Evolutionary conservation across 176 grass and related monocot genomes (phyloP), one percentile per base, ranked within the genome.

Genomic region (Carex littledalei): DNA sequence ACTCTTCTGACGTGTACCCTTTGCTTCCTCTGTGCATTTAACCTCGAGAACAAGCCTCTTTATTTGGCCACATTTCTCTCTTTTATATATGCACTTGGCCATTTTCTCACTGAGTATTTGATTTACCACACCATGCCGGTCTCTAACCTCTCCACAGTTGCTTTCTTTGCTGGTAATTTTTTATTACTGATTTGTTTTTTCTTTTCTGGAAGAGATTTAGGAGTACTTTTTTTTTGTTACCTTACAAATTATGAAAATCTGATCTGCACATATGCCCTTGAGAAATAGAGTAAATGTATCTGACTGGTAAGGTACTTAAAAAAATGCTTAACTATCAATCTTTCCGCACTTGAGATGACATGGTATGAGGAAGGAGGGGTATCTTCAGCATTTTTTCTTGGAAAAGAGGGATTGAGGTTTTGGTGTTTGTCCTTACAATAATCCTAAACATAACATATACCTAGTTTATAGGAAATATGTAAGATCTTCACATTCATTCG

Each of bases 1-100:
- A 98, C 92, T 3, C 92, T 98, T 29, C 83, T 94, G 50, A 94
- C 95, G 5, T 98, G 92, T 62, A 94, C 92, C 7, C 75, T 98
- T 52, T 94, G 92, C 45, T 98, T 98, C 85, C 86, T 98, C 12
- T 98, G 95, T 6, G 95, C 95, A 5, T 82, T 94, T 63, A 98
- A 98, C 83, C 85, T 98, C 4, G 89, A 92, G 73, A 94, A 90
- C 50, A 94, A 39, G 84, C 91, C 95, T 83, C 63, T 98, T 1
- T 98, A 98, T 68, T 8, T 83, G 61, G 89, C 88, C 20, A 98
- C 95, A 41, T 93, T 98, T 55, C 54, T 98, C 10, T 98, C 91
- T 11, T 98, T 94, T 83, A 78, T 98, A 47, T 95, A 92, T 39
- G 91, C 93, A 65, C 86, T 95, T 14, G 91, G 95, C 18, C 91